Evolutionary conservation across 164 flowering plant species (phyloP).

Genomic region (Santalum album): DNA sequence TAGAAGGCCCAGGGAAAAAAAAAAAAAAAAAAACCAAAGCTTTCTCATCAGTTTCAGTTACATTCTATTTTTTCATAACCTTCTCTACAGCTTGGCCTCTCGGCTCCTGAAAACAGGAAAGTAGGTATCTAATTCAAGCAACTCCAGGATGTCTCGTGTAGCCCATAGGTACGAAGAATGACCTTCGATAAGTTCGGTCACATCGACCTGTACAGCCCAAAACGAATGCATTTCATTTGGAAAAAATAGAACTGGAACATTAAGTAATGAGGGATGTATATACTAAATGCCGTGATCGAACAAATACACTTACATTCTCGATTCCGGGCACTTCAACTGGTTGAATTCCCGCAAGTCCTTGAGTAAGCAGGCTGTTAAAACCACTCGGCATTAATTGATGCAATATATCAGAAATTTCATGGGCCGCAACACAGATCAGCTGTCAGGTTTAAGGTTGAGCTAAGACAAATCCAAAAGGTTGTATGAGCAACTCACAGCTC

Average conservation of each 20-base stretch:
- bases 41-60: no score
- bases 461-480: background rate
- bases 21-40: no score
- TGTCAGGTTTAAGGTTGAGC: no score
- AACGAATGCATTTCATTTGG: background rate
- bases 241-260: background rate
- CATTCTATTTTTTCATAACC: no score
- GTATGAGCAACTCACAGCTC: background rate
- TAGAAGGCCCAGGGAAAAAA: no score
- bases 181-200: conserved; percentile 49
- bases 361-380: conserved; percentile 54
- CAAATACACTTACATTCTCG: conserved; percentile 59
- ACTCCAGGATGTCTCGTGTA: conserved; percentile 56
- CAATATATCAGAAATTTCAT: background rate
- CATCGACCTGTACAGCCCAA: conserved; percentile 45
- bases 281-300: background rate
- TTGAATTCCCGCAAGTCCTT: conserved; percentile 98
- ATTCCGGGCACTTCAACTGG: conserved; percentile 66
- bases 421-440: no score
- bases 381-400: background rate
- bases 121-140: conserved; percentile 67
- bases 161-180: conserved; percentile 84
- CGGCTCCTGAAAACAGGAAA: conserved; percentile 80
- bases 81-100: no score
- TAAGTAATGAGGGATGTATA: no score